These are phyloP conservation scores for Camellia granthamiana DNA, from an alignment of 148 eudicot species.

Conservation along the genomic window DNA sequence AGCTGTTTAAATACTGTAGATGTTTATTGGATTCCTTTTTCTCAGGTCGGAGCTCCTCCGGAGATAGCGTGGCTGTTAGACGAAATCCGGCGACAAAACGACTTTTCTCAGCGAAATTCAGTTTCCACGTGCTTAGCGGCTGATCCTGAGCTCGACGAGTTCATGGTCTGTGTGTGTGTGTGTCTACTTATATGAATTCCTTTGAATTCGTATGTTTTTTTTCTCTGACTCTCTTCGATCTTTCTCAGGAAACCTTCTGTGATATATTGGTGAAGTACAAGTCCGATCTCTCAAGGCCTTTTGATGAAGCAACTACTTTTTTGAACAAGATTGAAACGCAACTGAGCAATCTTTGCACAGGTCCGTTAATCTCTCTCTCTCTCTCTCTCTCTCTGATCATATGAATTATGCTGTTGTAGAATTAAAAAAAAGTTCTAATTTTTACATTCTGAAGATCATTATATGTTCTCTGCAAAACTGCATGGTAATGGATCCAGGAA, in stretches of 20 bases:
- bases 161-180: conserved; percentile 43
- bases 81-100: conserved; percentile 45
- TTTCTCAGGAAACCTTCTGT: conserved; percentile 60
- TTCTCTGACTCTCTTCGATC: neutral
- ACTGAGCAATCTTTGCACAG: conserved; percentile 59
- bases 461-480: conserved; percentile 27
- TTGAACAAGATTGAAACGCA: conserved; percentile 59
- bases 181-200: neutral
- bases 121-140: conserved; percentile 38
- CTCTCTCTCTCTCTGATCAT: neutral
- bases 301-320: conserved; percentile 74
- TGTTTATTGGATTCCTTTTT: neutral
- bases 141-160: conserved; percentile 88
- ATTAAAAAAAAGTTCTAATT: too few species aligned
- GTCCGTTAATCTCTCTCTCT: conserved; percentile 25
- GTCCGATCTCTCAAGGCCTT: conserved; percentile 66
- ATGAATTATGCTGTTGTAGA: neutral
- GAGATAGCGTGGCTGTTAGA: conserved; percentile 50
- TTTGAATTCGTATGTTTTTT: neutral
- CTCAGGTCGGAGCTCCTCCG: conserved; percentile 74
- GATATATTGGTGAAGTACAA: conserved; percentile 61
- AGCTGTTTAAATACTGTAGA: neutral
- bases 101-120: conserved; percentile 24
- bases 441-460: neutral
- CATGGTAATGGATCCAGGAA: neutral